A percentile compares a stretch with the other conserved stretches of the same genome.
These are phyloP conservation scores for Stephanocyclus meneghinianus DNA, from an alignment of 352 stramenopile genomes.

Conservation along the genomic window DNA sequence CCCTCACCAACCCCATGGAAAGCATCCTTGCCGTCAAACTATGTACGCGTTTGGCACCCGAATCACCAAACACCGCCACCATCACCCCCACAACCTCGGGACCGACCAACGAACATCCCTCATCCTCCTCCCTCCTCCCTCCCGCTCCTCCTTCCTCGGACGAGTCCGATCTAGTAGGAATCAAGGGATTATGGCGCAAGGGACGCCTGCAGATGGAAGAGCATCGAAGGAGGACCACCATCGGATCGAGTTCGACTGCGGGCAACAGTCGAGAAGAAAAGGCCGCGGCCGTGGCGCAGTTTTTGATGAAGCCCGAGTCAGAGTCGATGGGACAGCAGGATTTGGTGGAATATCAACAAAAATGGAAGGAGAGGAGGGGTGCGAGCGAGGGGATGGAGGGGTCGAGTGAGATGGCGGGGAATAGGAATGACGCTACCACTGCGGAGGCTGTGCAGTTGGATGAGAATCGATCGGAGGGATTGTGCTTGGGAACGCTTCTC, in stretches of 20 bases:
- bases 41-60: conserved; percentile 28
- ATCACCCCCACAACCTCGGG: neutral
- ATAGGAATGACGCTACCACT: neutral
- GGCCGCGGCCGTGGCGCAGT: conserved; percentile 48
- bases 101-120: neutral
- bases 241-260: neutral
- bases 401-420: neutral
- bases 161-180: conserved; percentile 9
- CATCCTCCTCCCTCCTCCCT: neutral
- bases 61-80: neutral
- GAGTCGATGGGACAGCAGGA: conserved; percentile 21
- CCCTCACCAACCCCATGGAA: conserved; percentile 36
- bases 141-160: neutral
- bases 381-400: neutral
- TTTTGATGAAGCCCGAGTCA: conserved; percentile 37
- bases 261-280: conserved; percentile 27
- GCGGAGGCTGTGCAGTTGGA: conserved; percentile 27
- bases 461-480: conserved; percentile 13
- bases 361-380: conserved; percentile 30
- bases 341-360: conserved; percentile 43
- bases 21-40: conserved; percentile 29
- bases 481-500: conserved; percentile 62
- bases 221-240: conserved; percentile 14
- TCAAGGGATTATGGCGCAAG: conserved; percentile 55
- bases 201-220: conserved; percentile 45